Conservation (phyloP, 192 early-diverging fungal genomes). For the Anaeromyces robustus region DNA sequence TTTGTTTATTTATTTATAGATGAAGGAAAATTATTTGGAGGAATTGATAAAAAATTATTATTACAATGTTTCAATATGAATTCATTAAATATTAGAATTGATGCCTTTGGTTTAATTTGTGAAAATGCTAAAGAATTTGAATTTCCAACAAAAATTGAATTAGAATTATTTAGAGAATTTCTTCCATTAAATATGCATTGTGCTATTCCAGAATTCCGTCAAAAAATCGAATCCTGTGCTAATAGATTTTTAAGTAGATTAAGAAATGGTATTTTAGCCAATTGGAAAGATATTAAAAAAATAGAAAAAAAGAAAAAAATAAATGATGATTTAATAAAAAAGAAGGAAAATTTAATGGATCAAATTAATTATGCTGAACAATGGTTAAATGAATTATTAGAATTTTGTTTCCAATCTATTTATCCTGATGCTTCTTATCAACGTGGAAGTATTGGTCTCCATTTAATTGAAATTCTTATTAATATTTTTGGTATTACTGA, state of each 20-base stretch:
- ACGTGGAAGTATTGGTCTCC: constrained; percentile 41
- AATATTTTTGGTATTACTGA: constrained; percentile 31
- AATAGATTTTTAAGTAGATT: background rate
- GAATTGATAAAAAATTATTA: background rate
- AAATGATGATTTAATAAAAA: background rate
- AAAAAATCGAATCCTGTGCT: background rate
- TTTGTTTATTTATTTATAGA: too few species aligned
- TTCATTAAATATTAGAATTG: background rate
- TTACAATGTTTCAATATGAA: background rate
- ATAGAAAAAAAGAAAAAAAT: background rate
- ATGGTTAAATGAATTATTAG: background rate
- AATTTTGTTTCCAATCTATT: constrained; percentile 18
- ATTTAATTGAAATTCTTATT: constrained; percentile 30
- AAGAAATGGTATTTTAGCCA: background rate
- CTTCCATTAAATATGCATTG: background rate
- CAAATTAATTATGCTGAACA: background rate
- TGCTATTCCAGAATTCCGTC: background rate
- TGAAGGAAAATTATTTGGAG: background rate
- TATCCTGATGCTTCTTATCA: constrained; percentile 63
- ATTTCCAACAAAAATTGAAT: background rate
- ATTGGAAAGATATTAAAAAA: background rate
- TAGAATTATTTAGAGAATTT: background rate
- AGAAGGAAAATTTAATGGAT: background rate
- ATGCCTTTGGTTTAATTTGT: background rate
- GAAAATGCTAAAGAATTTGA: background rate